Percentiles rank a stretch among this genome's conserved stretches.
These are phyloP conservation scores for Aspergillus sp. DNA, from an alignment of 2,329 filamentous ascomycete species.

Conservation along the genomic window DNA sequence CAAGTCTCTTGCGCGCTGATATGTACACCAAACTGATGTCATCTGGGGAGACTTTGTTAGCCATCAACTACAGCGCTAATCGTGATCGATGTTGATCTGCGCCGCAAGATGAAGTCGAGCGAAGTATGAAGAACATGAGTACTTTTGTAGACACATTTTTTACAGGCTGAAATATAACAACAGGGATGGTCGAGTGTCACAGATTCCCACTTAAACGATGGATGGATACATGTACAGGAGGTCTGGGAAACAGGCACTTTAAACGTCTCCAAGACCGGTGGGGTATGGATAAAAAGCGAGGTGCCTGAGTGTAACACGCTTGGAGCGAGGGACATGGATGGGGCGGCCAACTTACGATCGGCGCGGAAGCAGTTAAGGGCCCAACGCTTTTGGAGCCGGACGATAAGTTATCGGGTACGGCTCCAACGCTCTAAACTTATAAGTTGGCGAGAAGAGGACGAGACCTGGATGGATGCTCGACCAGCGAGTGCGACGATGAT, in stretches of 20 bases:
- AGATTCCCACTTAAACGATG: not conserved
- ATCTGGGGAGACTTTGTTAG: conserved; percentile 32
- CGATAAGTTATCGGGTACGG: conserved; percentile 7
- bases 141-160: not conserved
- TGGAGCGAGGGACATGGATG: conserved; percentile 9
- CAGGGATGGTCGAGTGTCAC: not conserved
- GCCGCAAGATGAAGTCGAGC: not conserved
- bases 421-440: conserved; percentile 16
- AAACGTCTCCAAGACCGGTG: conserved; percentile 14
- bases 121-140: conserved; percentile 3
- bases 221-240: conserved; percentile 4
- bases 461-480: conserved; percentile 7
- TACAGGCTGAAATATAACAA: not conserved
- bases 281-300: conserved; percentile 16
- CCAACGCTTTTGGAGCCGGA: conserved; percentile 17
- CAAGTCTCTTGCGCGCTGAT: conserved; percentile 32
- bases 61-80: conserved; percentile 4
- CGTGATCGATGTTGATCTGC: not conserved
- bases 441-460: conserved; percentile 9
- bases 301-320: conserved; percentile 1
- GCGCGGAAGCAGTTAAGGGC: conserved; percentile 26
- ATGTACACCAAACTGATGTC: conserved; percentile 34
- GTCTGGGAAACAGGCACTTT: not conserved
- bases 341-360: conserved; percentile 37
- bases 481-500: conserved; percentile 7